A percentile compares a stretch with the other conserved stretches of the same genome.
These are phyloP conservation scores for Decorospora gaudefroyi DNA, from an alignment of 2,329 filamentous ascomycete genomes.

Conservation along the genomic window DNA sequence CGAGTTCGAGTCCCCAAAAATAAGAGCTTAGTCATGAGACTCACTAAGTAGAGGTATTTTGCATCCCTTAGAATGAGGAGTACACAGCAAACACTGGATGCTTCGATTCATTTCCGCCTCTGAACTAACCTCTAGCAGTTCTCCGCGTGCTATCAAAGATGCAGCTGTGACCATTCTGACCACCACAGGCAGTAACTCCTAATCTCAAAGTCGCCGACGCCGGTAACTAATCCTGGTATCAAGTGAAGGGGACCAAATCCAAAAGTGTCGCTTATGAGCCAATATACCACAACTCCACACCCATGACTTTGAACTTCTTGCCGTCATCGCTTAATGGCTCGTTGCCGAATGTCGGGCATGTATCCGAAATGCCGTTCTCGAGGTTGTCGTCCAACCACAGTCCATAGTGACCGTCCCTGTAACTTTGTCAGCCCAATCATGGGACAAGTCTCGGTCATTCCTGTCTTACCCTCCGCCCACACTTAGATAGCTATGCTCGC, in stretches of 20 bases:
- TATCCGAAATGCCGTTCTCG: slow-evolving; percentile 79
- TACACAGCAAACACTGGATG: too few species aligned
- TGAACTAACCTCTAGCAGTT: too few species aligned
- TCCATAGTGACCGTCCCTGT: slow-evolving; percentile 80
- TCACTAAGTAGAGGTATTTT: too few species aligned
- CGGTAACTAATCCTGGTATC: not conserved
- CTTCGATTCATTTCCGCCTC: too few species aligned
- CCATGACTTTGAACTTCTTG: slow-evolving; percentile 85
- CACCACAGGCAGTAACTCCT: not conserved
- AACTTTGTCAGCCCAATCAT: slow-evolving; percentile 7
- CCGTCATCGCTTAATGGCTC: slow-evolving; percentile 92
- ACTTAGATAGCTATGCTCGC: slow-evolving; percentile 81
- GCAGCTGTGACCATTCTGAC: too few species aligned
- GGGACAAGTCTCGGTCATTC: not conserved
- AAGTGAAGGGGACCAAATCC: not conserved
- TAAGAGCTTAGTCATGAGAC: too few species aligned
- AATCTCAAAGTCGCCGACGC: not conserved
- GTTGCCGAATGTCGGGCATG: slow-evolving; percentile 91
- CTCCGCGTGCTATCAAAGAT: too few species aligned
- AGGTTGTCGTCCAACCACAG: slow-evolving; percentile 90
- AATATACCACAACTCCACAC: slow-evolving; percentile 92
- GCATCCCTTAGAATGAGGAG: too few species aligned
- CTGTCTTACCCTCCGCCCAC: slow-evolving; percentile 73
- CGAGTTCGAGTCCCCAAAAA: too few species aligned
- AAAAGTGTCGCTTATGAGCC: slow-evolving; percentile 54